Percentiles rank a stretch among this genome's conserved stretches.
phyloP scores from a whole-genome alignment of 768 basidiomycete genomes.

The Lactarius evosmus region DNA sequence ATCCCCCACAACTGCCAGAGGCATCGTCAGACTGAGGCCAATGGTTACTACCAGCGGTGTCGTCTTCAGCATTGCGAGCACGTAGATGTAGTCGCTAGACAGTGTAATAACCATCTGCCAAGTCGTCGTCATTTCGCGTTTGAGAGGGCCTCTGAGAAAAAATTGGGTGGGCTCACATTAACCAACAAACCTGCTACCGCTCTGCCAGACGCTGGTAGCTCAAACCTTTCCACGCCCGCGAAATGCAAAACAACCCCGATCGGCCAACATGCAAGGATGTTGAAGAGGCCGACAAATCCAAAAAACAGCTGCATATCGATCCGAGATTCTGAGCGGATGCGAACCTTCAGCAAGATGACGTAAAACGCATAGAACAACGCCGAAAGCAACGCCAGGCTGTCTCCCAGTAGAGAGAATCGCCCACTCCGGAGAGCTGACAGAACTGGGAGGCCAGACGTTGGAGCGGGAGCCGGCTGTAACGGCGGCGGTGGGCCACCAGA shows the following conservation, averaged over 20 bases:
- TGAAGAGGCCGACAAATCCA: constrained; percentile 89
- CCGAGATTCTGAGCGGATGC: constrained; percentile 74
- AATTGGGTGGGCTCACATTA: constrained; percentile 44
- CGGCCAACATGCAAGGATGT: constrained; percentile 72
- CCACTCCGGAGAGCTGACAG: constrained; percentile 26
- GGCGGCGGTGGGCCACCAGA: constrained; percentile 37
- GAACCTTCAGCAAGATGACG: constrained; percentile 84
- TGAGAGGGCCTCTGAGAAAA: background rate
- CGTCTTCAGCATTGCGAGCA: constrained; percentile 93
- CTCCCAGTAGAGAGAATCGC: constrained; percentile 53
- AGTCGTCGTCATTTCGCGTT: constrained; percentile 1
- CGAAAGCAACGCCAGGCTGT: constrained; percentile 79
- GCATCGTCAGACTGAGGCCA: constrained; percentile 91
- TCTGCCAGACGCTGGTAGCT: constrained; percentile 55
- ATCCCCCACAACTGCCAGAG: constrained; percentile 84
- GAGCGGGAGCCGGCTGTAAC: constrained; percentile 14
- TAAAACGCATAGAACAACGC: constrained; percentile 88
- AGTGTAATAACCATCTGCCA: constrained; percentile 78
- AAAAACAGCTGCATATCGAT: constrained; percentile 95
- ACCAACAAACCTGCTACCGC: constrained; percentile 49
- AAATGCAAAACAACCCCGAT: constrained; percentile 74
- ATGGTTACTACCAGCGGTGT: constrained; percentile 92
- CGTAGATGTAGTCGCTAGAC: constrained; percentile 81
- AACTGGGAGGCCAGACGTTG: constrained; percentile 13
- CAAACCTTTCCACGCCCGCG: constrained; percentile 67